phyloP scores from a whole-genome alignment of 148 eudicot species.

The Chenopodium berlandieri region DNA sequence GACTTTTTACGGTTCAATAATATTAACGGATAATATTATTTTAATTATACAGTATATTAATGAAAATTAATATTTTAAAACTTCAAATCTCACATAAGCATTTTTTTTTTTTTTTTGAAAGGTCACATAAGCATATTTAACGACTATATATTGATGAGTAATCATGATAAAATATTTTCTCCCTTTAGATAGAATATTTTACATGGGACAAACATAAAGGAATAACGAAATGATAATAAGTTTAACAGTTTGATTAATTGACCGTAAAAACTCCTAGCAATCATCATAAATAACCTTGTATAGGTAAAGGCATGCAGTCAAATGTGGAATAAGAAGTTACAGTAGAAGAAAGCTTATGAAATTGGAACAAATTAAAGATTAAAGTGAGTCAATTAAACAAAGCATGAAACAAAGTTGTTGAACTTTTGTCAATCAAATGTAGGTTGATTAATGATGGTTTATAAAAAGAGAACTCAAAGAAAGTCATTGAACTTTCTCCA shows the following conservation, averaged over 20 bases:
- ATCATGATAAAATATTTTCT: too few relatives aligned
- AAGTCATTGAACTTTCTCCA: slow-evolving; percentile 1
- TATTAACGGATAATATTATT: too few relatives aligned
- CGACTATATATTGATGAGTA: too few relatives aligned
- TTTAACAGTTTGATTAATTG: not conserved
- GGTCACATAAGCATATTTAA: too few relatives aligned
- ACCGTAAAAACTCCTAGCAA: not conserved
- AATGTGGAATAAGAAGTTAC: not conserved
- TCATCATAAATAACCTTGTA: not conserved
- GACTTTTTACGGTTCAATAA: too few relatives aligned
- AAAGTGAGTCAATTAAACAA: not conserved
- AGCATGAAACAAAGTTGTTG: not conserved
- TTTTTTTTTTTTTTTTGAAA: too few relatives aligned
- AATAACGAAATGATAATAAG: too few relatives aligned
- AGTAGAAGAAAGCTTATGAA: not conserved
- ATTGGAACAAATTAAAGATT: not conserved
- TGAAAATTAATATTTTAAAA: too few relatives aligned
- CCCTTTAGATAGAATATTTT: too few relatives aligned
- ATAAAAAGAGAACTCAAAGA: not conserved
- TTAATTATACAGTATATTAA: too few relatives aligned
- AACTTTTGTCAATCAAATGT: not conserved
- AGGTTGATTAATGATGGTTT: not conserved
- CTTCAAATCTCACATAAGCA: too few relatives aligned
- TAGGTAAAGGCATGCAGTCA: not conserved
- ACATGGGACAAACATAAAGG: too few relatives aligned